Base-by-base conservation (phyloP, 2,329 filamentous ascomycete species). In the Amauroascus niger region DNA sequence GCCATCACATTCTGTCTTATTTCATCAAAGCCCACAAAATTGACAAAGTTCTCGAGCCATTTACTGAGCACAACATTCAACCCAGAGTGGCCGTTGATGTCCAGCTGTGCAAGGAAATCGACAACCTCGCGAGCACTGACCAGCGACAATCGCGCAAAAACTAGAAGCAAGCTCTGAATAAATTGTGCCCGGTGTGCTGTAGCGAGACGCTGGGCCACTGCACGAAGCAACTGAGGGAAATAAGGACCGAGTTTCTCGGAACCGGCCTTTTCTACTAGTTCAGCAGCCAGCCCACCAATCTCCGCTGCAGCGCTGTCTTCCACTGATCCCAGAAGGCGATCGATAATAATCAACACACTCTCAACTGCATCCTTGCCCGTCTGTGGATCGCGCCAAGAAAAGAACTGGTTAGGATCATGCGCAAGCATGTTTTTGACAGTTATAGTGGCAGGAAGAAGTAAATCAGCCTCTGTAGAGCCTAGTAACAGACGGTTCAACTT, bases 11-110 rank as follows among this genome's bases (percentile, higher is more conserved):
- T 98, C 69, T 96, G 88, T 61, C 90, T 82, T 62, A 97, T 97
- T 69, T 96, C 91, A 63, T 97, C 90, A 63, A 96, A 98, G 11
- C 93, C 93, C n/a, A 89, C 89, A 71, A 98, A 98, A 69, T 86
- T 95, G 69, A 95, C 81, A 3, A 89, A 95, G 70, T 97, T 95
- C 73, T 97, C 93, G 0, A 98, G 76, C 93, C 93, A 98, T 71
- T 97, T 96, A 70, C 83, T 79, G 60, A 97, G 74, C 2, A 98
- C 93, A 22, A 96, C 83, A 59, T 90, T 82, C 6, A 98, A 74
- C n/a, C 90, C 93, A 63, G 79, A 94, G 55, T 69, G 63, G 8
- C 83, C 84, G 46, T 82, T 81, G 59, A 97, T 86, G 61, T 88
- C 80, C 58, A 95, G 84, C 64, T 88, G 84, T 57, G 85, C 85